Evolutionary conservation across 2,329 filamentous ascomycete genomes (phyloP), one percentile per base, ranked within the genome.

Genomic region (Colletotrichum limetticola): DNA sequence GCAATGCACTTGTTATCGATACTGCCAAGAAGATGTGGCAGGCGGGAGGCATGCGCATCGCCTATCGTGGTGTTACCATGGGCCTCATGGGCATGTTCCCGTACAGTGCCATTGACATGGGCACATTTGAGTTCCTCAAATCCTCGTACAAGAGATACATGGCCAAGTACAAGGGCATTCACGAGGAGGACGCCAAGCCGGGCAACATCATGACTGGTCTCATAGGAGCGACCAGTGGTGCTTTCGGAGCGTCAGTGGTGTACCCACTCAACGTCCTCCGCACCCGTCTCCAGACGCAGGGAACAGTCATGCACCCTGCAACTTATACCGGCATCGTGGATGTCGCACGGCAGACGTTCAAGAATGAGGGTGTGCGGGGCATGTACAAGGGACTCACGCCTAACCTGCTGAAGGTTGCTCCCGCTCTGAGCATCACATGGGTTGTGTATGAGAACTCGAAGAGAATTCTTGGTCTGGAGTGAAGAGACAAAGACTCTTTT

Each of bases 41-140:
- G 53, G 90, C 91, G 72, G 93, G 94, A 71, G 94, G 94, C 26
- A 76, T 95, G 32, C 86, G 90, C 37, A 89, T 94, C 7, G 96
- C 95, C 75, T 99, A 98, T 82, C 94, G 96, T 66, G 97, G 97
- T 53, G 89, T 99, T 42, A 95, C 95, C 0, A 97, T 98, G 90
- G 97, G 97, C 19, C 88, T 99, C 4, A 85, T 98, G 63, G 97
- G 97, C 80, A 98, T 98, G 91, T 99, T 99, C 78, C 97, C 97
- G 0, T 99, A 98, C 82, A 96, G 95, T 55, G 97, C 97, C 62
- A 97, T 99, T 79, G 97, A 99, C 80, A 92, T 99, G 79, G 95
- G 94, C 76, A 98, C 95, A 0, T 99, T 98, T 79, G 97, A 99
- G 83, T 91, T 97, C 73, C 89, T 98, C 74, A 99, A 99, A 84